Percentiles rank a stretch among this genome's conserved stretches.
Conservation (phyloP, 1,139 yeast species). For the Arxiozyma bovina region DNA sequence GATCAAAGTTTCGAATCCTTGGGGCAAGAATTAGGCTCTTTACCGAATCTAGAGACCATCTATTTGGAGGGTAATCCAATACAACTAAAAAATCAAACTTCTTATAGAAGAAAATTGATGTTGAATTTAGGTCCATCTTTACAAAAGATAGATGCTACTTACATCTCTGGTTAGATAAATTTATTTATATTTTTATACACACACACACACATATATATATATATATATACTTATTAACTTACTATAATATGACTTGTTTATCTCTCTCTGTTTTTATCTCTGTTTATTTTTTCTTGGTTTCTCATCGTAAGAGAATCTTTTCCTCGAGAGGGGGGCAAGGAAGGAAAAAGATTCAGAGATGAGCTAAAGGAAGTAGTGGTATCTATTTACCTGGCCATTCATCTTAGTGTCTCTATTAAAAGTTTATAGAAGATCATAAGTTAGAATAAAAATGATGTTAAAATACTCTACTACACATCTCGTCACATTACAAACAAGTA, state of each 20-base stretch:
- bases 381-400: neutral
- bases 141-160: conserved; percentile 86
- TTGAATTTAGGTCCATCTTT: conserved; percentile 59
- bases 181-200: neutral
- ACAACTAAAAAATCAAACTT: conserved; percentile 61
- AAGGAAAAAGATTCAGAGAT: neutral
- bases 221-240: neutral
- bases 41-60: conserved; percentile 71
- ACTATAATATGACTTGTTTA: neutral
- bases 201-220: neutral
- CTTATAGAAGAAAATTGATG: conserved; percentile 75
- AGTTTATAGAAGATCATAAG: too few species aligned
- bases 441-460: too few species aligned
- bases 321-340: neutral
- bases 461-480: too few species aligned
- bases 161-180: conserved; percentile 33
- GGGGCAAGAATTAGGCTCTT: conserved; percentile 51
- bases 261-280: too few species aligned
- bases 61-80: conserved; percentile 94
- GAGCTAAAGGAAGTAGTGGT: neutral
- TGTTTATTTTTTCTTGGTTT: too few species aligned
- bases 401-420: neutral
- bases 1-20: conserved; percentile 58
- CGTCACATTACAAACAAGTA: neutral
- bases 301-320: neutral